Conservation (phyloP, 495 filamentous ascomycete genomes). For the Aspergillus ellipticus region DNA sequence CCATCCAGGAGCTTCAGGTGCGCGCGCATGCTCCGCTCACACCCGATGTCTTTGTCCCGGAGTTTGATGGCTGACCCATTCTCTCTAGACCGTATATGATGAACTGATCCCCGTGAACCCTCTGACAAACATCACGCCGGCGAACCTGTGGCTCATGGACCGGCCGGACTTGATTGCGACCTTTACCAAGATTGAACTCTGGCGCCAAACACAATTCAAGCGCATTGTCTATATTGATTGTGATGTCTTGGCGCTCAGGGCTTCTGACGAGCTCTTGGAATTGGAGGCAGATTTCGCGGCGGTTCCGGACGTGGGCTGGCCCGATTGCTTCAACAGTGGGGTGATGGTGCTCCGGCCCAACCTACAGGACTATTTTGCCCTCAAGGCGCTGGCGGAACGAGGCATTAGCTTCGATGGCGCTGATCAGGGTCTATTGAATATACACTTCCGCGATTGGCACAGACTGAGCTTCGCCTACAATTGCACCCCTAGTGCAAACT, state of each 20-base stretch:
- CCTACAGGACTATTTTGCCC: slow-evolving; percentile 78
- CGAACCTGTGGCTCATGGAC: slow-evolving; percentile 88
- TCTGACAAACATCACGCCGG: slow-evolving; percentile 69
- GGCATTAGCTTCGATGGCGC: slow-evolving; percentile 96
- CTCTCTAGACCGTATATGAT: slow-evolving; percentile 72
- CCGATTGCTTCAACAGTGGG: slow-evolving; percentile 96
- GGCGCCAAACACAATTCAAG: slow-evolving; percentile 85
- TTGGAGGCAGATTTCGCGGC: slow-evolving; percentile 77
- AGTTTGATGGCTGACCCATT: slow-evolving; percentile 8
- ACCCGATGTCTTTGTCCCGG: slow-evolving; percentile 6
- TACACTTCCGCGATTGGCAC: slow-evolving; percentile 86
- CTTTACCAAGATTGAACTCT: slow-evolving; percentile 95
- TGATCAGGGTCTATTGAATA: slow-evolving; percentile 93
- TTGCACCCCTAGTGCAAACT: slow-evolving; percentile 88
- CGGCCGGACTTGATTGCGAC: slow-evolving; percentile 83
- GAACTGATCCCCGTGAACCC: slow-evolving; percentile 80
- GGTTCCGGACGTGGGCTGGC: slow-evolving; percentile 95
- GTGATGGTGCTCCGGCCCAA: slow-evolving; percentile 89
- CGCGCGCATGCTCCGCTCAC: slow-evolving; percentile 5
- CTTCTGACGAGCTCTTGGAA: slow-evolving; percentile 89
- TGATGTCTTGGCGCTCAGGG: slow-evolving; percentile 80
- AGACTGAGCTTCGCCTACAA: slow-evolving; percentile 94
- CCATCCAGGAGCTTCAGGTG: slow-evolving; percentile 77
- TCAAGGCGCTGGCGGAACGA: slow-evolving; percentile 75
- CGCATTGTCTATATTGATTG: slow-evolving; percentile 91